Evolutionary conservation across 2,329 filamentous ascomycete species (phyloP).

Genomic region (Phialophora macrospora): DNA sequence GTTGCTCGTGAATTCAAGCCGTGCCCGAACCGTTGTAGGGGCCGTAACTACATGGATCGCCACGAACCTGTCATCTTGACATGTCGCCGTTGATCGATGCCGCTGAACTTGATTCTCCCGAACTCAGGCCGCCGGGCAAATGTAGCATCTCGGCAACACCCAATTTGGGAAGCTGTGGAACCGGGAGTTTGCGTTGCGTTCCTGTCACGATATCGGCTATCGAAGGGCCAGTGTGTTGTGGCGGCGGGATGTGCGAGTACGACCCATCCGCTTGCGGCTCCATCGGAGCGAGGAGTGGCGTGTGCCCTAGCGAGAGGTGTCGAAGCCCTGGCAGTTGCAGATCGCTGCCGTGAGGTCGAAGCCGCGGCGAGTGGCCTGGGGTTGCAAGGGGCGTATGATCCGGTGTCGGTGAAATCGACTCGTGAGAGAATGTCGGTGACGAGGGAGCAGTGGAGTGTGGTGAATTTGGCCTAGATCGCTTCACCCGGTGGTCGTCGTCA

Average conservation of each 20-base stretch:
- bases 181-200: conserved; percentile 85
- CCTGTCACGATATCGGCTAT: conserved; percentile 95
- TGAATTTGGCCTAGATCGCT: conserved; percentile 90
- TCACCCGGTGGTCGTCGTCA: conserved; percentile 74
- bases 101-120: conserved; percentile 75
- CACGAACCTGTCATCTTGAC: conserved; percentile 21
- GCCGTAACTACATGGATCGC: conserved; percentile 1
- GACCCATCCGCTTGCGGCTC: conserved; percentile 67
- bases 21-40: conserved; percentile 2
- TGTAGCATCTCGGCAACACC: conserved; percentile 83
- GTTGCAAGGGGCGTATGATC: conserved; percentile 99
- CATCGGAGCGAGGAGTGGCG: conserved; percentile 72
- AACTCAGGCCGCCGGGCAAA: conserved; percentile 68
- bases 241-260: conserved; percentile 58
- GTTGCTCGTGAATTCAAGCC: conserved; percentile 9
- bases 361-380: conserved; percentile 88
- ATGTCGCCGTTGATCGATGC: conserved; percentile 74
- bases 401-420: conserved; percentile 91
- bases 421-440: conserved; percentile 94
- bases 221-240: conserved; percentile 70
- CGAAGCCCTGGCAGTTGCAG: conserved; percentile 88
- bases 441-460: conserved; percentile 95
- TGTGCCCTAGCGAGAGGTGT: conserved; percentile 69
- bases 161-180: conserved; percentile 85
- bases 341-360: conserved; percentile 75